Evolutionary conservation across 2,329 filamentous ascomycete species (phyloP), one percentile per base, ranked within the genome.

Genomic region (Sclerotinia nivalis): DNA sequence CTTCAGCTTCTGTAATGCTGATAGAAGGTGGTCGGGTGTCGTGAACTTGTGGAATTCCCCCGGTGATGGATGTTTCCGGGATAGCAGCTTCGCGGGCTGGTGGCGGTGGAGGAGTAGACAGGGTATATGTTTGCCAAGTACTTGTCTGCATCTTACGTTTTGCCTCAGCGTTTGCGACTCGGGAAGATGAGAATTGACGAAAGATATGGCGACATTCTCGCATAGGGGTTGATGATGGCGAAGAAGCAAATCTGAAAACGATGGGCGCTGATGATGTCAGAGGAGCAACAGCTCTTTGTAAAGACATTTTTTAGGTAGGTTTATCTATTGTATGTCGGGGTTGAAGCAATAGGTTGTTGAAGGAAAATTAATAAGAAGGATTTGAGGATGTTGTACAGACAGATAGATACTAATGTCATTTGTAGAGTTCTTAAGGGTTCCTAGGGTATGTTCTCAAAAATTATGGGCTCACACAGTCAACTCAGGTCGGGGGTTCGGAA

Each of bases 61-160:
- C 83, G 13, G 86, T 83, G 74, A 90, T 89, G 43, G 88, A 89
- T 15, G 86, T 87, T 68, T 90, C 86, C 65, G 86, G 84, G 43
- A 85, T 80, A n/a, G 84, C 84, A 47, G 82, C 79, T 78, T 87
- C 89, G 74, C 87, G 84, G 70, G 80, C 80, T 56, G 83, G 83
- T 18, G 87, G 86, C 74, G 84, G 80, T n/a, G 64, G 64, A 37
- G 40, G 54, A 22, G 61, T 43, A 37, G 50, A 50, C 20, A 91
- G 79, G 2, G 83, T 83, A 71, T 88, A 85, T 28, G 89, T 88
- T 70, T 86, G 86, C 75, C 89, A 89, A 25, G 87, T 89, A 45
- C 87, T 87, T 18, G 89, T 91, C 78, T 89, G 88, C 78, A 91
- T 84, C 72, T 86, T 85, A 65, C 87, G 82, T 75, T 86, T 87